These are phyloP conservation scores for Fraxinus quadrangulata DNA, from an alignment of 257 asterid species.

Conservation along the genomic window DNA sequence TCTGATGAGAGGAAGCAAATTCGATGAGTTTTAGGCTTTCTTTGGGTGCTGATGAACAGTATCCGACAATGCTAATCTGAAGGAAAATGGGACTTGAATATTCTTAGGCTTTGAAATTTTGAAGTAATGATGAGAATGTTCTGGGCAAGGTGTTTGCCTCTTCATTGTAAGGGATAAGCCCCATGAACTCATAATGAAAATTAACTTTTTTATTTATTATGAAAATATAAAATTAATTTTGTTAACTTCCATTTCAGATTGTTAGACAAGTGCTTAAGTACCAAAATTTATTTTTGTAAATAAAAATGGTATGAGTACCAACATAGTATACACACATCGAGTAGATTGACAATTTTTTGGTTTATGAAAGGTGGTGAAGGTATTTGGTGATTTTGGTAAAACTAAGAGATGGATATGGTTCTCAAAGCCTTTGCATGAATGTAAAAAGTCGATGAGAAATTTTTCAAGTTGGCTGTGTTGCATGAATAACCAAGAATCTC, in stretches of 20 bases:
- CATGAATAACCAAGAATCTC: neutral
- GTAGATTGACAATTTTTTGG: neutral
- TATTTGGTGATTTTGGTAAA: neutral
- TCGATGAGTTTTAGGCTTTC: neutral
- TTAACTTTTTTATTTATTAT: too few species aligned
- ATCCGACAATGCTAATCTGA: neutral
- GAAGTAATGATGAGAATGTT: neutral
- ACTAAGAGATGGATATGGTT: neutral
- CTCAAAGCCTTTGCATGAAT: neutral
- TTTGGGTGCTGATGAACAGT: neutral
- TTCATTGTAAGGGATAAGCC: neutral
- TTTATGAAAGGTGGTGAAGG: neutral
- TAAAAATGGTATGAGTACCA: neutral
- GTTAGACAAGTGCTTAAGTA: neutral
- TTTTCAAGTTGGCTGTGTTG: neutral
- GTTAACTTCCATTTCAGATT: neutral
- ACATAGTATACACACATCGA: neutral
- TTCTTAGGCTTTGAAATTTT: neutral
- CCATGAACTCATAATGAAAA: neutral
- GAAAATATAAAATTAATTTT: neutral
- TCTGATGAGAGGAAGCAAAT: neutral
- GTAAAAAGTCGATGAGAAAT: neutral
- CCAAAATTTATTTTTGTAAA: neutral
- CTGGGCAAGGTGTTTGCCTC: neutral
- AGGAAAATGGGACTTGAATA: neutral